phyloP scores from a whole-genome alignment of 75 land plant species.

The Sequoia sempervirens region DNA sequence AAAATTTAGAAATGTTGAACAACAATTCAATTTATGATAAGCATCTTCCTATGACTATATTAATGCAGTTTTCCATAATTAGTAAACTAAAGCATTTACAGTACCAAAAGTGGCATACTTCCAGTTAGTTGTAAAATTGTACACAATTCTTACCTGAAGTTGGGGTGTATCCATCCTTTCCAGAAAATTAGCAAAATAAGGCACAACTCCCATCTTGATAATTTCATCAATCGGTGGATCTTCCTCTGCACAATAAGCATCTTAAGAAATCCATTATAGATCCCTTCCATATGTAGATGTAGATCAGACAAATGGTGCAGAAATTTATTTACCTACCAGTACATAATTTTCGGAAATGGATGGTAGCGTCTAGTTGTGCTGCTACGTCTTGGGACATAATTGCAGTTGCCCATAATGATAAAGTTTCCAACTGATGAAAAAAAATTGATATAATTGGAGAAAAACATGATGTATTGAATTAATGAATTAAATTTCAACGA shows the following conservation, averaged over 20 bases:
- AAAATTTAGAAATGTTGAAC: neutral
- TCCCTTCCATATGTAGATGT: neutral
- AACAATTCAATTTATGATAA: neutral
- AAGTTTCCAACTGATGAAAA: slow-evolving; percentile 23
- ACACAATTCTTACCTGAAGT: slow-evolving; percentile 25
- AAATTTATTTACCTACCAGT: neutral
- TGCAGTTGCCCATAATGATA: slow-evolving; percentile 54
- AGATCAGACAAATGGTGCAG: neutral
- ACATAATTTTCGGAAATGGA: neutral
- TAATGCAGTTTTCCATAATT: neutral
- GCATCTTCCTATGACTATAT: neutral
- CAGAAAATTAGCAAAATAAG: slow-evolving; percentile 38
- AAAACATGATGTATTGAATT: no score
- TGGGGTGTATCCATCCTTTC: slow-evolving; percentile 31
- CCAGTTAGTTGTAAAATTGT: neutral
- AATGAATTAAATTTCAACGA: neutral
- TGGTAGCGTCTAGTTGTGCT: neutral
- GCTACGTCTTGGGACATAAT: neutral
- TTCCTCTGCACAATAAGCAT: slow-evolving; percentile 12
- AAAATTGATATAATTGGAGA: neutral
- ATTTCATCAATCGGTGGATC: slow-evolving; percentile 48
- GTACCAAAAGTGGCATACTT: neutral
- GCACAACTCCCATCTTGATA: slow-evolving; percentile 37
- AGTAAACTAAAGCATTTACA: neutral
- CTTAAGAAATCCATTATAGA: neutral